phyloP scores from a whole-genome alignment of 106 monocot genomes.

The Xerophyta viscosa region DNA sequence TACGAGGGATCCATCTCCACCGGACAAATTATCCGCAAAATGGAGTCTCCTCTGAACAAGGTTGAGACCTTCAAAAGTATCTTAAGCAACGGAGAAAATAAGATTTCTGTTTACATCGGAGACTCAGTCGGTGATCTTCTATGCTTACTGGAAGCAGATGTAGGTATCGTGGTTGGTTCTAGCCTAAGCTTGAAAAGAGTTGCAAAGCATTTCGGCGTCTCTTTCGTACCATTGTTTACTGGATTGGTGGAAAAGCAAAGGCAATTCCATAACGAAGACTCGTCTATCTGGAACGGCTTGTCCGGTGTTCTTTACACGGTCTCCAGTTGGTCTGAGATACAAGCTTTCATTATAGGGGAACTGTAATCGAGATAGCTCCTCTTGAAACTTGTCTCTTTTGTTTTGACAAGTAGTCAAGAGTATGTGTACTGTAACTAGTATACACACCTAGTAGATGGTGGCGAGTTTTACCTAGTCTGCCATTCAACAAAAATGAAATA shows the following conservation, averaged over 20 bases:
- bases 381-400: neutral
- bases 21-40: conserved; percentile 53
- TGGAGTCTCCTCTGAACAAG: conserved; percentile 81
- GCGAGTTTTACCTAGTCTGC: conserved; percentile 5
- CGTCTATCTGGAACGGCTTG: conserved; percentile 30
- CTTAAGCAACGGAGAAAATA: conserved; percentile 9
- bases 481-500: too few relatives aligned
- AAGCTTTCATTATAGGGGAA: conserved; percentile 69
- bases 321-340: conserved; percentile 81
- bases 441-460: neutral
- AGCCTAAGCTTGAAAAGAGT: conserved; percentile 65
- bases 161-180: conserved; percentile 87
- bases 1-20: conserved; percentile 65
- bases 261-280: conserved; percentile 19
- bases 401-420: neutral
- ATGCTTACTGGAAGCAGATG: conserved; percentile 79
- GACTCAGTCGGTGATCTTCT: conserved; percentile 84
- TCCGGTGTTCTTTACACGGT: conserved; percentile 81
- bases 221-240: conserved; percentile 59
- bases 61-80: conserved; percentile 43
- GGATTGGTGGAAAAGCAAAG: conserved; percentile 66
- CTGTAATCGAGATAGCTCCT: conserved; percentile 6
- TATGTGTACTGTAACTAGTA: neutral
- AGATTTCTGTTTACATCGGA: conserved; percentile 80
- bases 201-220: conserved; percentile 62